Evolutionary conservation across 805 yeast genomes (phyloP).

Genomic region (Myxozyma udenii): DNA sequence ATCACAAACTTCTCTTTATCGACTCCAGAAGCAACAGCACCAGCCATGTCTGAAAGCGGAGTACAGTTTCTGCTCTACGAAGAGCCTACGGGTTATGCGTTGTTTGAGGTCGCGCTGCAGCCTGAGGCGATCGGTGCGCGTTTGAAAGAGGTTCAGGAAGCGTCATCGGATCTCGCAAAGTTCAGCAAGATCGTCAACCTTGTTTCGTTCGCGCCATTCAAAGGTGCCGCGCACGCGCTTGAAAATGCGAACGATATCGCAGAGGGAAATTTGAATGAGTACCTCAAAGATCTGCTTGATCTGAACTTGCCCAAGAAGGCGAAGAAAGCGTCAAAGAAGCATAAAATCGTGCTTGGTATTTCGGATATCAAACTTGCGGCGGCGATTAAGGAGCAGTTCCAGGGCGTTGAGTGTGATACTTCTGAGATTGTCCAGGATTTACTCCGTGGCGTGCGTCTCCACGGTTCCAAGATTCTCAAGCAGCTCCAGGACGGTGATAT

Average conservation of each 20-base stretch:
- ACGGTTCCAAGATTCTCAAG: constrained; percentile 83
- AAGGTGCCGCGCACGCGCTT: constrained; percentile 98
- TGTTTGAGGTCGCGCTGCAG: constrained; percentile 88
- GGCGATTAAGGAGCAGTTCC: constrained; percentile 86
- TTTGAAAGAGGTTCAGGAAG: constrained; percentile 89
- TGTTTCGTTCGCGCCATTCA: constrained; percentile 95
- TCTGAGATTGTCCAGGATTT: constrained; percentile 92
- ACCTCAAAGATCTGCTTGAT: constrained; percentile 83
- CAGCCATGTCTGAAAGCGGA: constrained; percentile 10
- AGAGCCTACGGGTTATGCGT: constrained; percentile 97
- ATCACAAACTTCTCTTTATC: too few species aligned
- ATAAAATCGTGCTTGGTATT: constrained; percentile 74
- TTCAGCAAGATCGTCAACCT: constrained; percentile 91
- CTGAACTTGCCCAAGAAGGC: constrained; percentile 81
- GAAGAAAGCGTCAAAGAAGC: constrained; percentile 48
- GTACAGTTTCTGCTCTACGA: constrained; percentile 93
- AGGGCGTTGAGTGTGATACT: constrained; percentile 83
- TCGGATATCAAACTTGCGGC: constrained; percentile 96
- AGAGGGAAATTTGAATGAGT: constrained; percentile 88
- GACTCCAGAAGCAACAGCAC: too few species aligned
- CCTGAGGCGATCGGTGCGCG: constrained; percentile 93
- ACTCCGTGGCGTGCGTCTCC: constrained; percentile 89
- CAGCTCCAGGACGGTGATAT: constrained; percentile 91
- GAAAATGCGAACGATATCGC: constrained; percentile 97
- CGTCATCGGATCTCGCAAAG: constrained; percentile 76